Base-by-base conservation (phyloP, 352 stramenopile species). In the Blastocystis sp. region DNA sequence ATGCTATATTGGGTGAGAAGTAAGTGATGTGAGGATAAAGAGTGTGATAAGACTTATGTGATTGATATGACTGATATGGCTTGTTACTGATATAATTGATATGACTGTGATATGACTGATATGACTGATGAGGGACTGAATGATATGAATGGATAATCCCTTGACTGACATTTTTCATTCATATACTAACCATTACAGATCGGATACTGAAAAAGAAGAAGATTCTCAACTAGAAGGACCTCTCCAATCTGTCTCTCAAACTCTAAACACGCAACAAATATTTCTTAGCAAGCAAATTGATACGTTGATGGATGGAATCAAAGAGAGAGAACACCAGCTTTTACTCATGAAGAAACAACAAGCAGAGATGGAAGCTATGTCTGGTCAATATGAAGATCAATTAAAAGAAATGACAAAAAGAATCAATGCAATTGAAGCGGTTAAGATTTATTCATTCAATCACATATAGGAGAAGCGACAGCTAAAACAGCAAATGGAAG, bases 311-410 rank as follows among this genome's bases (percentile, higher is more conserved):
- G 48, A 79, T 17, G 40, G 42, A 0, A 89, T 89, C 48, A 54
- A 78, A 27, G 17, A 44, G 66, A 6, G 78, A n/a, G 78, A 89
- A 42, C 53, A 84, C 33, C 30, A 84, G 73, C 73, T 84, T 54
- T 13, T 30, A n/a, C 44, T 66, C 1, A 60, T 84, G 73, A 66
- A 69, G 33, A 17, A 53, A 24, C 42, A 84, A 27, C 73, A 84
- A 42, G 42, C 27, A 1, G 24, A 66, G 73, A 64, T 69, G 51
- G 73, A 84, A 27, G 40, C 27, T 4, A 84, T 84, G 73, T 66
- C 42, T 13, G 40, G 22, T 11, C 35, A 69, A 57, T 84, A 84
- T 30, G 73, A 84, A 24, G 30, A 66, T 37, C 48, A 60, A 42
- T 35, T 84, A 4, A 33, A 44, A 19, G 73, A 84, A 44, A 84